Percentiles rank a stretch among this genome's conserved stretches.
These are phyloP conservation scores for Cucumis cinereus DNA, from an alignment of 306 rosid genomes.

Conservation along the genomic window DNA sequence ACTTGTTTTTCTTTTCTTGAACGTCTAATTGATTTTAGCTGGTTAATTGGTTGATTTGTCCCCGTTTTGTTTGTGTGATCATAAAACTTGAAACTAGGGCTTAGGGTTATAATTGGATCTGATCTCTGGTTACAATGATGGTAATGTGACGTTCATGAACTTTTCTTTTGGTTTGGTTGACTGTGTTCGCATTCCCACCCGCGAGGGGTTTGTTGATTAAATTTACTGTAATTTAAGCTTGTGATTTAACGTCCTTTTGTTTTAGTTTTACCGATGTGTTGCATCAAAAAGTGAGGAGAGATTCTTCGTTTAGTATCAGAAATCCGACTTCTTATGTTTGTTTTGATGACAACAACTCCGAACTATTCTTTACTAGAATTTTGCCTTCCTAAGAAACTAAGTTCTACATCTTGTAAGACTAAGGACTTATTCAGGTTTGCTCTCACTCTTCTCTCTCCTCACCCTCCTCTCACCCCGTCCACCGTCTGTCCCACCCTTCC, in stretches of 20 bases:
- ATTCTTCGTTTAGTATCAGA: not conserved
- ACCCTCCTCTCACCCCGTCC: too few relatives aligned
- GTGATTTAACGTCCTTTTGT: not conserved
- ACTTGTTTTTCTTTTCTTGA: not conserved
- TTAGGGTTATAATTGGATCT: not conserved
- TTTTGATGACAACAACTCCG: not conserved
- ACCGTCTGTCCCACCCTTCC: too few relatives aligned
- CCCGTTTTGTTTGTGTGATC: not conserved
- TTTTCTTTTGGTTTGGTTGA: not conserved
- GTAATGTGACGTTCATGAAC: not conserved
- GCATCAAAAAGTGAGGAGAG: not conserved
- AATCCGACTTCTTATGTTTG: not conserved
- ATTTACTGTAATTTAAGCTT: not conserved
- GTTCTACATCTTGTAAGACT: not conserved
- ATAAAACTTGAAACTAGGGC: not conserved
- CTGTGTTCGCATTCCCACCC: not conserved
- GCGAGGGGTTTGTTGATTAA: not conserved
- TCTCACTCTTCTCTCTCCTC: too few relatives aligned
- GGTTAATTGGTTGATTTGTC: not conserved
- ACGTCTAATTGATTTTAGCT: not conserved
- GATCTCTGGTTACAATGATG: not conserved
- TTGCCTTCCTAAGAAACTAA: not conserved
- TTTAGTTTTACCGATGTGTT: not conserved
- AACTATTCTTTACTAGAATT: not conserved
- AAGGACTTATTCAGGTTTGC: too few relatives aligned